These are phyloP conservation scores for Ricinus communis DNA, from an alignment of 345 rosid genomes.

Conservation along the genomic window DNA sequence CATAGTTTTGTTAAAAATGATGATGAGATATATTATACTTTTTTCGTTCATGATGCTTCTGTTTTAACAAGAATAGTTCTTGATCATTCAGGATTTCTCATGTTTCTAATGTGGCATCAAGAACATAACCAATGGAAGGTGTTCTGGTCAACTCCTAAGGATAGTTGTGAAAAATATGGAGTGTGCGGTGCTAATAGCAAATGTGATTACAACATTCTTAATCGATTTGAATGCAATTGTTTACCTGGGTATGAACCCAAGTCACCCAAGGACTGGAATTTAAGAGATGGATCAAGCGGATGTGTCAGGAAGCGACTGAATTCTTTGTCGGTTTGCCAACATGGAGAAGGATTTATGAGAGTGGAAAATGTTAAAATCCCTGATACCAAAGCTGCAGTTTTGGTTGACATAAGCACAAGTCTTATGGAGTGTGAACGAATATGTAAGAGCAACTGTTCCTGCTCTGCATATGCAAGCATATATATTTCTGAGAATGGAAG, in stretches of 20 bases:
- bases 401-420: not conserved
- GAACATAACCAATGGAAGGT: not conserved
- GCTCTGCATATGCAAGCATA: not conserved
- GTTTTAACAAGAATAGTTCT: not conserved
- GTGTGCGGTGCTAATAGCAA: constrained; percentile 5
- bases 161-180: constrained; percentile 4
- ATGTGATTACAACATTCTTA: not conserved
- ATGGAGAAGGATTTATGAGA: constrained; percentile 7
- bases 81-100: constrained; percentile 11
- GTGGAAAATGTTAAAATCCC: constrained; percentile 8
- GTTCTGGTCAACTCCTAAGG: not conserved
- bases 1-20: not conserved
- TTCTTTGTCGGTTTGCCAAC: not conserved
- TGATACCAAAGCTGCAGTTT: not conserved
- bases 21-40: not conserved
- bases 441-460: constrained; percentile 10
- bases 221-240: constrained; percentile 16
- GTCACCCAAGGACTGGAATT: not conserved
- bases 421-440: not conserved
- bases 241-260: constrained; percentile 21
- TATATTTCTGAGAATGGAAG: not conserved
- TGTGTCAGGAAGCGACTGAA: constrained; percentile 9
- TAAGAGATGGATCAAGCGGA: constrained; percentile 13
- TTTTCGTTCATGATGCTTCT: not conserved
- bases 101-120: constrained; percentile 10